Conservation (phyloP, 2,329 filamentous ascomycete species). For the Phoma sp. region DNA sequence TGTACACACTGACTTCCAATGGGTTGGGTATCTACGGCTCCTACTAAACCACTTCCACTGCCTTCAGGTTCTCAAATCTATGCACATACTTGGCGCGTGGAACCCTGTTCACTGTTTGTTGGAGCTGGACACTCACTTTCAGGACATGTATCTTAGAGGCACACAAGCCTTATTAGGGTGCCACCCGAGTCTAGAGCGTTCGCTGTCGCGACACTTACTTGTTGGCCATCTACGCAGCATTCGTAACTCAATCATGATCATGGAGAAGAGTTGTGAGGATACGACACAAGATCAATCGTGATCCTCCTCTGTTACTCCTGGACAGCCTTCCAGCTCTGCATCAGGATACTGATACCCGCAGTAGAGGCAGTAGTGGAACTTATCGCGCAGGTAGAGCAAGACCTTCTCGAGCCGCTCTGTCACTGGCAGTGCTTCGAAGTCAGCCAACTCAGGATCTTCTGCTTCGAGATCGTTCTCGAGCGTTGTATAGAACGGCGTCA, state of each 20-base stretch:
- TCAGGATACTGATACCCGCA: slow-evolving; percentile 86
- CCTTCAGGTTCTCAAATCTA: no score
- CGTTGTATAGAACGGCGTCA: slow-evolving; percentile 56
- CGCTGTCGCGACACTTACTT: slow-evolving; percentile 5
- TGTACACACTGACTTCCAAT: neutral
- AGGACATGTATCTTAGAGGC: no score
- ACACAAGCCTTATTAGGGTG: neutral
- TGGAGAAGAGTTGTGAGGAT: neutral
- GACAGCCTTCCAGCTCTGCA: slow-evolving; percentile 81
- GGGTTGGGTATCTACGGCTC: slow-evolving; percentile 2
- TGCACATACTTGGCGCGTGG: neutral
- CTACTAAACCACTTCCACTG: neutral
- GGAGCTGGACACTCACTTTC: neutral
- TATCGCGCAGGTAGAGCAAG: slow-evolving; percentile 72
- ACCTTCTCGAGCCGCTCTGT: slow-evolving; percentile 71
- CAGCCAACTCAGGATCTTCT: slow-evolving; percentile 80
- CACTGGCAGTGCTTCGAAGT: slow-evolving; percentile 73
- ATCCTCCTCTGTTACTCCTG: slow-evolving; percentile 85
- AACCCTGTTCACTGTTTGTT: neutral
- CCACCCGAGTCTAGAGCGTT: neutral
- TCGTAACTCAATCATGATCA: neutral
- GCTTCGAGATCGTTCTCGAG: slow-evolving; percentile 75
- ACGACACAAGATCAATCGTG: slow-evolving; percentile 59
- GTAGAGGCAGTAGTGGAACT: slow-evolving; percentile 91
- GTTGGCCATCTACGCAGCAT: neutral